phyloP scores from a whole-genome alignment of 495 filamentous ascomycete genomes.

The Aspergillus diversus region DNA sequence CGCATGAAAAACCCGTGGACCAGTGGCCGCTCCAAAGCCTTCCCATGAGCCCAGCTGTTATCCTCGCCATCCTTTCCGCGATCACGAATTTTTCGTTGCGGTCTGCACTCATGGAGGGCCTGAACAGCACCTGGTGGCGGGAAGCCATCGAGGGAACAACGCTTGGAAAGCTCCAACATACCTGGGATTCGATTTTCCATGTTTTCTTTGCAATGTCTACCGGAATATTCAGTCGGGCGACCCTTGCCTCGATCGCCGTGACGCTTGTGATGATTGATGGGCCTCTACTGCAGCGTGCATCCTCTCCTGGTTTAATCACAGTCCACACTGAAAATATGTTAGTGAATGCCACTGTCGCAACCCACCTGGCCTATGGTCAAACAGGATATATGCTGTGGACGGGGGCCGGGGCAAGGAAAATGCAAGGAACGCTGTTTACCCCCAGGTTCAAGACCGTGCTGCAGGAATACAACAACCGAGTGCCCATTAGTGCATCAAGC shows the following conservation, averaged over 20 bases:
- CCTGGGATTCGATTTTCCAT: neutral
- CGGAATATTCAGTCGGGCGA: neutral
- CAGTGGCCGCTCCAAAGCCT: neutral
- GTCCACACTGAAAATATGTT: neutral
- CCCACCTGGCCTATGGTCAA: neutral
- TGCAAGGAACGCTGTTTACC: neutral
- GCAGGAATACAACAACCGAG: neutral
- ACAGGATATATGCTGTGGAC: neutral
- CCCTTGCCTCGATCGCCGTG: neutral
- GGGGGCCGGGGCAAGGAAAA: neutral
- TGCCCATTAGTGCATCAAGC: neutral
- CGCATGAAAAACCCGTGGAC: neutral
- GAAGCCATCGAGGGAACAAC: neutral
- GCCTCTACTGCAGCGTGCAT: neutral
- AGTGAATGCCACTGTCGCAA: neutral
- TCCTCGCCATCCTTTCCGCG: neutral
- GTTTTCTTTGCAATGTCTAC: neutral
- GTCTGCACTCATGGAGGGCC: neutral
- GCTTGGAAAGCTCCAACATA: neutral
- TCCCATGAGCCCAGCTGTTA: neutral
- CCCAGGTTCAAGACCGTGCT: neutral
- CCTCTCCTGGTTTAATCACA: neutral
- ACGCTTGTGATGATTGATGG: conserved; percentile 1
- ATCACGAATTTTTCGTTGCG: neutral
- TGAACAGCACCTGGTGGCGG: neutral